Evolutionary conservation across 2,329 filamentous ascomycete species (phyloP), one percentile per base, ranked within the genome.

Genomic region (Dryadomyces quercus-mongolicae): DNA sequence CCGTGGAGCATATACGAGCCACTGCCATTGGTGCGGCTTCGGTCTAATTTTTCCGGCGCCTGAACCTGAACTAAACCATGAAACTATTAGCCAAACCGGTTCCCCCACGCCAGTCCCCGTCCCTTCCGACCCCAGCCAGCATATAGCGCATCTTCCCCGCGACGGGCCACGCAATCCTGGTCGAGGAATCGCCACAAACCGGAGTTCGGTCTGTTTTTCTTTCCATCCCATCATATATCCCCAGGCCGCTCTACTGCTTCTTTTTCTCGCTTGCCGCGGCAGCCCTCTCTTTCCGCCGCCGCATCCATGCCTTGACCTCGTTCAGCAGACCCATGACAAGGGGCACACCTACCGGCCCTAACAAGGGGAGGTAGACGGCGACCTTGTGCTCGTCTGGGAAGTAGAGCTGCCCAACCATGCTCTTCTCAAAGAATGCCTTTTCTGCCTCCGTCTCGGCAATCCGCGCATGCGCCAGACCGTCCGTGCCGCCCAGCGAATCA

Each of bases 341-440:
- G 42, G 93, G 93, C 13, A 97, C 92, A 5, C 88, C 90, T 44
- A 97, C 83, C 0, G 93, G 93, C 0, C 93, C 93, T 44, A 98
- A 71, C 12, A 98, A 71, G 1, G 93, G 93, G 62, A 98, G 70
- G 66, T 98, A 98, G 1, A 98, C 93, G 0, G 93, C 93, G 22
- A 98, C 81, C 69, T 97, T 98, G 68, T 98, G 93, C 71, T 98
- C 93, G 64, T 98, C 93, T 0, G 93, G 93, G 68, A 98, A 98
- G 68, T 97, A 98, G 2, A 97, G 84, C 71, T 97, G 93, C 0
- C 91, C 93, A 13, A 98, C 93, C 93, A 98, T 98, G 64, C 88
- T 95, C 70, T 95, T 95, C 70, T 98, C 93, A 62, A 98, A 98
- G 69, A 98, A 98, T 0, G 92, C 92, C 57, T 86, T 83, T 67